Conservation (phyloP, 768 basidiomycete genomes). For the Panaeolus cyanescens region DNA sequence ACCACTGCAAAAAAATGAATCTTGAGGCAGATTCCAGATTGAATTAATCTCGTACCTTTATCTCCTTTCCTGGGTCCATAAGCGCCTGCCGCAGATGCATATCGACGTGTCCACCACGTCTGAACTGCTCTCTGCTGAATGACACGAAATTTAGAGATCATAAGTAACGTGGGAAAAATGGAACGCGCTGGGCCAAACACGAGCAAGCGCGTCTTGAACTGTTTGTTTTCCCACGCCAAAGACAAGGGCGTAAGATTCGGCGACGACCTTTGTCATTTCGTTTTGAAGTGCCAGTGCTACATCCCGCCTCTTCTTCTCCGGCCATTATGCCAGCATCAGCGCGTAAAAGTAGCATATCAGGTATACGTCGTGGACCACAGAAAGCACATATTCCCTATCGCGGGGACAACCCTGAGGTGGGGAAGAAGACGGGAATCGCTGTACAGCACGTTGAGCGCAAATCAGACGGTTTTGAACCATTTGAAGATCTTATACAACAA, state of each 20-base stretch:
- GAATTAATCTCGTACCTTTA: constrained; percentile 5
- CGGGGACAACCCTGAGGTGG: constrained; percentile 74
- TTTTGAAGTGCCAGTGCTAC: constrained; percentile 6
- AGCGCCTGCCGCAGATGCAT: background rate
- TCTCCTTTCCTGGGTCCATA: constrained; percentile 13
- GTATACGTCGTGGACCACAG: constrained; percentile 55
- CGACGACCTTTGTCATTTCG: constrained; percentile 7
- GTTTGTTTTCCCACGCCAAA: constrained; percentile 22
- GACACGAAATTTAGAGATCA: background rate
- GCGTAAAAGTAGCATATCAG: constrained; percentile 48
- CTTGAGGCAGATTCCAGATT: background rate
- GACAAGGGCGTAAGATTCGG: background rate
- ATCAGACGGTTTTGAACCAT: constrained; percentile 83
- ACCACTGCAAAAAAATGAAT: constrained; percentile 56
- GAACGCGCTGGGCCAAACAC: constrained; percentile 14
- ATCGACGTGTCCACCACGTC: background rate
- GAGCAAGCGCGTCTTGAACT: constrained; percentile 23
- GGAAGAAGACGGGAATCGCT: constrained; percentile 78
- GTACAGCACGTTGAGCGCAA: constrained; percentile 69
- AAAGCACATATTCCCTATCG: constrained; percentile 77
- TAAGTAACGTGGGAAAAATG: background rate
- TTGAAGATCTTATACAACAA: constrained; percentile 72
- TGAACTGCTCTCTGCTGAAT: background rate
- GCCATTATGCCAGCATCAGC: constrained; percentile 42
- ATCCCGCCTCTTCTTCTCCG: background rate